Conservation (phyloP, 2,329 filamentous ascomycete genomes). For the Fusarium mangiferae region DNA sequence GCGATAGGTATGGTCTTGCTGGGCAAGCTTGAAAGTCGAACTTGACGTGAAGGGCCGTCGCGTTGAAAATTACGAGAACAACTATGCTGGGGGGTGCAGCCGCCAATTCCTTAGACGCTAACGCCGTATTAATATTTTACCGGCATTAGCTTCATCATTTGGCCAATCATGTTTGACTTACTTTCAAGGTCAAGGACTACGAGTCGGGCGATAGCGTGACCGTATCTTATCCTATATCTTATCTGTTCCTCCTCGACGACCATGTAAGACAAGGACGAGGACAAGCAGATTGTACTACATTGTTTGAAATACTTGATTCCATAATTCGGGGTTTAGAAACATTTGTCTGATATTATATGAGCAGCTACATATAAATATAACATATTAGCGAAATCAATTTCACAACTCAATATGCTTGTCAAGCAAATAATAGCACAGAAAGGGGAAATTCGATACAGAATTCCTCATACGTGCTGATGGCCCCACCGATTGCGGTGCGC, state of each 20-base stretch:
- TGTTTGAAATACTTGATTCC: not conserved
- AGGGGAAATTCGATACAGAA: not conserved
- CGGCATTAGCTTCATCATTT: constrained; percentile 36
- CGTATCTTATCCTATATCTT: constrained; percentile 33
- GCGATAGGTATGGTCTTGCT: not conserved
- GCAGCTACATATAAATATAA: not conserved
- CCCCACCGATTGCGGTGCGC: constrained; percentile 21
- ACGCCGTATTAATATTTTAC: constrained; percentile 51
- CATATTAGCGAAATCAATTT: not conserved
- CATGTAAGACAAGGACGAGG: not conserved
- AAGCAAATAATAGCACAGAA: not conserved
- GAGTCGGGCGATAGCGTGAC: not conserved
- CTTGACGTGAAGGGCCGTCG: constrained; percentile 43
- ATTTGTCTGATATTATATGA: not conserved
- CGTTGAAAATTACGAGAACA: constrained; percentile 55
- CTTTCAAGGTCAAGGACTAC: not conserved
- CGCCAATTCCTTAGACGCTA: constrained; percentile 57
- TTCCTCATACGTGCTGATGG: constrained; percentile 1
- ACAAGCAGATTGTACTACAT: not conserved
- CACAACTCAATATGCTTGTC: not conserved
- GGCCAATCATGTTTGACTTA: not conserved
- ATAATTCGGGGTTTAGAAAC: not conserved
- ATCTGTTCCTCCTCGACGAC: constrained; percentile 3
- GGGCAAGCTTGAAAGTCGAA: constrained; percentile 17
- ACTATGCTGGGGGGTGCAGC: constrained; percentile 52